Conservation (phyloP, 371 early-diverging fungal species). For the Zancudomyces culisetae region DNA sequence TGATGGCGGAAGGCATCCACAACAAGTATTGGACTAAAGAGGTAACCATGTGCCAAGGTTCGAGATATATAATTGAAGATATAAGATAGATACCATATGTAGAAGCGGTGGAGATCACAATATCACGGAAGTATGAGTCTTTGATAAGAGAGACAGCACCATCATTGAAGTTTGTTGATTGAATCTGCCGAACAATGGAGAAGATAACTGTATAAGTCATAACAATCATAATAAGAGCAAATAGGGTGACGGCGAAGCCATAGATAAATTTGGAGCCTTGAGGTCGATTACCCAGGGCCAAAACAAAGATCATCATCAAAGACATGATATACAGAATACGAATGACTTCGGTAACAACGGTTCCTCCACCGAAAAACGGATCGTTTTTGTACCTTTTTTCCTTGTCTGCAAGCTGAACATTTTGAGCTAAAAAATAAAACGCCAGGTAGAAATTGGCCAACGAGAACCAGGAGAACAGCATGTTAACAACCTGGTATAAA, state of each 20-base stretch:
- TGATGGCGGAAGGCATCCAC: constrained; percentile 65
- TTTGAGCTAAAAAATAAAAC: constrained; percentile 56
- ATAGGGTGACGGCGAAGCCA: constrained; percentile 35
- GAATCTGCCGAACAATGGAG: constrained; percentile 29
- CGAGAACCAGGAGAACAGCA: constrained; percentile 59
- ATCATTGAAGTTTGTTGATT: constrained; percentile 24
- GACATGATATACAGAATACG: constrained; percentile 51
- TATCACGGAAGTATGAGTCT: constrained; percentile 42
- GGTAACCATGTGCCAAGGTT: constrained; percentile 87
- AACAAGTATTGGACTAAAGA: constrained; percentile 68
- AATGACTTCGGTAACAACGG: constrained; percentile 34
- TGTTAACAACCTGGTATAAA: constrained; percentile 42
- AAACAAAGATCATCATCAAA: constrained; percentile 56
- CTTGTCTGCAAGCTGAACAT: constrained; percentile 21
- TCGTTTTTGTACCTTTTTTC: constrained; percentile 20
- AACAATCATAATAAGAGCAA: constrained; percentile 48
- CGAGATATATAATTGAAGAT: constrained; percentile 50
- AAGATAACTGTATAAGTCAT: constrained; percentile 44
- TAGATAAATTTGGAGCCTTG: constrained; percentile 63
- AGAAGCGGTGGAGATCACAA: constrained; percentile 49
- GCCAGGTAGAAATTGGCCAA: constrained; percentile 66
- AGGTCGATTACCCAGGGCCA: constrained; percentile 78
- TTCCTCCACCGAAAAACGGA: constrained; percentile 47
- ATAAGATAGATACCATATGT: constrained; percentile 72
- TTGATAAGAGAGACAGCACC: constrained; percentile 15